Percentiles rank a stretch among this genome's conserved stretches.
These are phyloP conservation scores for Aspergillus versicolor DNA, from an alignment of 2,329 filamentous ascomycete genomes.

Conservation along the genomic window DNA sequence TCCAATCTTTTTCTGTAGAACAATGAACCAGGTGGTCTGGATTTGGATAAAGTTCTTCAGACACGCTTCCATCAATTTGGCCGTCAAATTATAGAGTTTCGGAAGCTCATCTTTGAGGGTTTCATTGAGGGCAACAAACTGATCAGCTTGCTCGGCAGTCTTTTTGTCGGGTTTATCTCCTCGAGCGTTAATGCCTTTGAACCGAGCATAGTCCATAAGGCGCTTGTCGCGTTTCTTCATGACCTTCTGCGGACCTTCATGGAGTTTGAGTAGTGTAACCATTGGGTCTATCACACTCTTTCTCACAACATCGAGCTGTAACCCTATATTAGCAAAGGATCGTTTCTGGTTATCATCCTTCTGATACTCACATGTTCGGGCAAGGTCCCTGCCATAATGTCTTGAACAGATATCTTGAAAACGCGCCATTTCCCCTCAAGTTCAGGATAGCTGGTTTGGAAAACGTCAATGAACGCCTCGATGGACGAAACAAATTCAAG, in stretches of 20 bases:
- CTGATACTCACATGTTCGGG: slow-evolving; percentile 69
- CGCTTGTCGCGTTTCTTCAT: slow-evolving; percentile 95
- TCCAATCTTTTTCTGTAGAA: slow-evolving; percentile 81
- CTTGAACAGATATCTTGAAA: slow-evolving; percentile 82
- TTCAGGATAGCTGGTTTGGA: slow-evolving; percentile 72
- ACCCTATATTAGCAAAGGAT: slow-evolving; percentile 2
- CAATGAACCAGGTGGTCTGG: slow-evolving; percentile 77
- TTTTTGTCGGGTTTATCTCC: slow-evolving; percentile 88
- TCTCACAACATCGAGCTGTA: slow-evolving; percentile 63
- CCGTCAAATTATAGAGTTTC: slow-evolving; percentile 75
- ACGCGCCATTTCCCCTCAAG: slow-evolving; percentile 92
- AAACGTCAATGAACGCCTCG: slow-evolving; percentile 72
- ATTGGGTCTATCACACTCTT: slow-evolving; percentile 85
- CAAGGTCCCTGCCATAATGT: slow-evolving; percentile 78
- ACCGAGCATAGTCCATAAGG: slow-evolving; percentile 83
- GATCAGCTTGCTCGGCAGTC: slow-evolving; percentile 77
- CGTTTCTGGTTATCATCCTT: background rate
- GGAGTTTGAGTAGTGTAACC: slow-evolving; percentile 72
- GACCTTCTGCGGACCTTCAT: slow-evolving; percentile 78
- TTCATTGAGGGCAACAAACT: slow-evolving; percentile 88
- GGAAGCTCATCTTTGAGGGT: slow-evolving; percentile 91
- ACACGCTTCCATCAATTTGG: slow-evolving; percentile 78
- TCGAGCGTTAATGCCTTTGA: slow-evolving; percentile 70
- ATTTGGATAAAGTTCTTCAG: slow-evolving; percentile 81
- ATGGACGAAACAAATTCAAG: slow-evolving; percentile 77